These are phyloP conservation scores for Phytophthora pinifolia DNA, from an alignment of 352 stramenopile genomes.

Conservation along the genomic window DNA sequence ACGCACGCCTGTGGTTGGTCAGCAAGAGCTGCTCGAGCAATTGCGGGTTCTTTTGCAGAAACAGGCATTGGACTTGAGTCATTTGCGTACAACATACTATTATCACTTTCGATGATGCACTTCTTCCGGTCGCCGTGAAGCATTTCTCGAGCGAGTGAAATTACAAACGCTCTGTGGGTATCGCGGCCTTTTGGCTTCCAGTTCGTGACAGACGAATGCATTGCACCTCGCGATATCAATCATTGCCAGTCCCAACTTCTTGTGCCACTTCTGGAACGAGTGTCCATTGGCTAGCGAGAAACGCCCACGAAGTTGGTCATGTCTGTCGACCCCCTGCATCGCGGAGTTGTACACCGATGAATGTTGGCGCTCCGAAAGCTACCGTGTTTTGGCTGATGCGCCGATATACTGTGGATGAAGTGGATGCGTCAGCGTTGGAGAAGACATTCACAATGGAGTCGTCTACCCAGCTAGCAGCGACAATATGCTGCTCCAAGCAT, in stretches of 20 bases:
- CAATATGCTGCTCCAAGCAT: too few species aligned
- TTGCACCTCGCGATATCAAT: conserved; percentile 9
- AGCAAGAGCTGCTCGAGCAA: too few species aligned
- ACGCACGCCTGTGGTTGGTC: not conserved
- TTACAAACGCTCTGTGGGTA: not conserved
- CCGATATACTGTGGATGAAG: conserved; percentile 14
- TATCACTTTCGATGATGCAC: not conserved
- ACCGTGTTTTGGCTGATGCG: conserved; percentile 8
- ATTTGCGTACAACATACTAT: too few species aligned
- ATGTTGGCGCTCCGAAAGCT: conserved; percentile 18
- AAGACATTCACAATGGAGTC: conserved; percentile 23
- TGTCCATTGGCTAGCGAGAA: conserved; percentile 3
- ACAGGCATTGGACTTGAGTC: too few species aligned
- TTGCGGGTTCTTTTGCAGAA: too few species aligned
- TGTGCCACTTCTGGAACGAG: conserved; percentile 10
- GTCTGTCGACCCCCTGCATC: conserved; percentile 27
- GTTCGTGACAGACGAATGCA: not conserved
- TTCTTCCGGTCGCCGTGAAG: not conserved
- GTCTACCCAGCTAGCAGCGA: conserved; percentile 27
- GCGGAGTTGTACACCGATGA: conserved; percentile 33
- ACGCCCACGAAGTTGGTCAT: not conserved
- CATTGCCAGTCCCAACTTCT: conserved; percentile 2
- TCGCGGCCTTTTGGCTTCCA: not conserved
- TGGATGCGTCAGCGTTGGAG: conserved; percentile 27
- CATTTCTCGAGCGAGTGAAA: not conserved